phyloP scores from a whole-genome alignment of 2,329 filamentous ascomycete genomes.

The Sporothrix sp. region DNA sequence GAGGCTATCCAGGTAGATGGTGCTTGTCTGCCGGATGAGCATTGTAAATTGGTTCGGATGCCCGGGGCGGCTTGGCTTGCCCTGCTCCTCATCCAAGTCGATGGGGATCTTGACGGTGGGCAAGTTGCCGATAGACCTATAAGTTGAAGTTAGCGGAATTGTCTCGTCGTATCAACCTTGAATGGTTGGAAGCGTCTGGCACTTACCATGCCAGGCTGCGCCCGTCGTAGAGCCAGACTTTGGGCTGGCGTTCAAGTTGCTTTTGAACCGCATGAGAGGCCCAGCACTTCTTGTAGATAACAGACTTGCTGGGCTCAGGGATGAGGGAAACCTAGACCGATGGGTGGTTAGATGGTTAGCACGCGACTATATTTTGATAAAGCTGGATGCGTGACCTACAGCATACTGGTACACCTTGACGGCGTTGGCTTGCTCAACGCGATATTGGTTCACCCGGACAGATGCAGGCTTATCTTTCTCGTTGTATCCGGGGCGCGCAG shows the following conservation, averaged over 20 bases:
- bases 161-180: no score
- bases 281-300: conserved; percentile 70
- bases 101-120: conserved; percentile 46
- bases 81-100: conserved; percentile 60
- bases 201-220: conserved; percentile 75
- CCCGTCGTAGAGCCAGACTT: conserved; percentile 66
- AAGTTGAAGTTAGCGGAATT: background rate
- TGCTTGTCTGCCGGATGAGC: conserved; percentile 53
- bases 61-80: conserved; percentile 23
- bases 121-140: conserved; percentile 31
- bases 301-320: conserved; percentile 48
- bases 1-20: conserved; percentile 58
- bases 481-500: conserved; percentile 47
- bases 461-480: conserved; percentile 44
- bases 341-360: no score
- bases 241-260: conserved; percentile 38
- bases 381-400: conserved; percentile 56
- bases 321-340: conserved; percentile 55
- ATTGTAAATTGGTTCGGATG: conserved; percentile 46
- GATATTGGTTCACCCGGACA: conserved; percentile 41
- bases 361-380: no score
- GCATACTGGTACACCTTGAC: conserved; percentile 69
- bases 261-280: conserved; percentile 49
- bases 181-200: no score
- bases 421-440: conserved; percentile 13